Conservation (phyloP, 75 land plant genomes). For the Pinus taeda region DNA sequence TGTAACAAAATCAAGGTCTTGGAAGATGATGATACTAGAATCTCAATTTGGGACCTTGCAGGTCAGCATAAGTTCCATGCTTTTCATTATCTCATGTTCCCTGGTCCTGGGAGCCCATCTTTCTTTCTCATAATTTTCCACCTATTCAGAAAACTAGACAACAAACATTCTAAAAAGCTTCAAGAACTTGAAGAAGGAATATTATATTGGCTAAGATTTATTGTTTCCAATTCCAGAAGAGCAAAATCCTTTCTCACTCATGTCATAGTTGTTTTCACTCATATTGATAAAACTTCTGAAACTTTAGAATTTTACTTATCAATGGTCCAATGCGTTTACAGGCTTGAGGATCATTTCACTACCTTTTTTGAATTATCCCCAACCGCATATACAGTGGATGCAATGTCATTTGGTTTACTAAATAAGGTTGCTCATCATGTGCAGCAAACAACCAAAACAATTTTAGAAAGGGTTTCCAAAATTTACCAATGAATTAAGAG, state of each 20-base stretch:
- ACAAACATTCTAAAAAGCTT: constrained; percentile 32
- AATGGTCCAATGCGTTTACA: constrained; percentile 29
- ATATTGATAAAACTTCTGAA: constrained; percentile 45
- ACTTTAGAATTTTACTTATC: constrained; percentile 23
- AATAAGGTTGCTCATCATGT: constrained; percentile 54
- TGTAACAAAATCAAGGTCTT: constrained; percentile 62
- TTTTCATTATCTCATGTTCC: constrained; percentile 79
- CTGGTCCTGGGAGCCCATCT: constrained; percentile 61
- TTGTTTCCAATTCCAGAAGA: constrained; percentile 67
- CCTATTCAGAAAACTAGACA: constrained; percentile 47
- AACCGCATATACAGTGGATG: constrained; percentile 64
- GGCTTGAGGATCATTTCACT: constrained; percentile 48
- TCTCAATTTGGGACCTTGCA: constrained; percentile 77
- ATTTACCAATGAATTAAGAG: constrained; percentile 59
- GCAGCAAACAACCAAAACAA: constrained; percentile 39
- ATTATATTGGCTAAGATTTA: constrained; percentile 73
- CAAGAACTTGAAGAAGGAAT: constrained; percentile 68
- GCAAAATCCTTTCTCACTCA: constrained; percentile 40
- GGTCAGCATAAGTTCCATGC: constrained; percentile 66
- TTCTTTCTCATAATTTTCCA: constrained; percentile 59
- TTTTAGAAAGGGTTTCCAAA: constrained; percentile 59
- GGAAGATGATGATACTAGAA: constrained; percentile 57
- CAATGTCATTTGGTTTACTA: constrained; percentile 54
- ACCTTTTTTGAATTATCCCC: constrained; percentile 53
- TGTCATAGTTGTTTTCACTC: constrained; percentile 63